Base-by-base conservation (phyloP, 2,329 filamentous ascomycete species). In the Polytolypa hystricis region DNA sequence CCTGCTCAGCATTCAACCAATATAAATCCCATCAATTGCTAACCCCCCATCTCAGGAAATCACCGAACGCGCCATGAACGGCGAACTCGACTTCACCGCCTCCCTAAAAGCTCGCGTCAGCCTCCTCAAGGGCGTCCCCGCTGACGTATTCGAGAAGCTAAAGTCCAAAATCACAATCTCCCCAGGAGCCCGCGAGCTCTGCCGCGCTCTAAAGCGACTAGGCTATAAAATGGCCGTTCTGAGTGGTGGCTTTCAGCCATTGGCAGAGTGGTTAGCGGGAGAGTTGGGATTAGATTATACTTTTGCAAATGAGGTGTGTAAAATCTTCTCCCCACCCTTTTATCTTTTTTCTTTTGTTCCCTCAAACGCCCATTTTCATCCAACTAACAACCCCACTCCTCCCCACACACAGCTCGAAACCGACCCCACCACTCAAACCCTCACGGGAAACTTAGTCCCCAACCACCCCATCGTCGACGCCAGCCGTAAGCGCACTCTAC, bases 51-150 rank as follows among this genome's bases (percentile, higher is more conserved):
- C 10, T 23, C 29, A 67, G 65, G 71, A 80, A 50, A 96, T 98
- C 48, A 98, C 91, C 0, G 80, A 81, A 41, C 81, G 86, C 21
- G 89, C 91, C 23, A 98, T 98, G 91, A 79, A 89, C 47, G 91
- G 91, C 42, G 87, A 96, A 65, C 70, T 96, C 23, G 87, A 95
- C 57, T 98, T 98, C 49, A 79, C 87, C 35, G 74, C 75, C 0
- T 87, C 83, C 1, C 77, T 98, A 53, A 77, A 79, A 40, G 84
- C 83, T 56, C 74, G 91, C 14, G 85, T 93, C 18, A 72, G 72
- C 27, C 69, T 96, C 29, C 73, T 98, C 27, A 81, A 80, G 49
- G 89, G 87, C 20, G 77, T 95, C 5, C 77, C 83, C 0, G 77
- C 73, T 7, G 74, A 74, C 38, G 79, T 96, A 11, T 93, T 93